Evolutionary conservation across 2,329 filamentous ascomycete species (phyloP).

Genomic region (Colletotrichum phormii): DNA sequence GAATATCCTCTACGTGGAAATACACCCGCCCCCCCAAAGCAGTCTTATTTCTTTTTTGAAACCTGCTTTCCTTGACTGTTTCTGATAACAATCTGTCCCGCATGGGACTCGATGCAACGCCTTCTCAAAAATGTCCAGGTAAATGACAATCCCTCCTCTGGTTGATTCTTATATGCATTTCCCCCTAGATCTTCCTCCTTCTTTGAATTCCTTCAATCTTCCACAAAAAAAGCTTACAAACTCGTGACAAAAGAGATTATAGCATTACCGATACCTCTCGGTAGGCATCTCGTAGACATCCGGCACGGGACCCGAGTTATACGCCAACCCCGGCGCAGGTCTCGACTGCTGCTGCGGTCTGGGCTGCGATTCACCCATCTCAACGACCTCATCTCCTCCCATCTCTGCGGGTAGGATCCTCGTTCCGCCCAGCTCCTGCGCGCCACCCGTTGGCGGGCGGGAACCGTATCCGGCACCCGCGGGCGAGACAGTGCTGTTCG

Average conservation of each 20-base stretch:
- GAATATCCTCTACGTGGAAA: not conserved
- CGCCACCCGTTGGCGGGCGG: slow-evolving; percentile 32
- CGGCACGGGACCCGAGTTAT: slow-evolving; percentile 45
- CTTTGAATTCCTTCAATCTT: not conserved
- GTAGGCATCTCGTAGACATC: slow-evolving; percentile 57
- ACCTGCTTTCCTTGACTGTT: not conserved
- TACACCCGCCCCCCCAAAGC: not conserved
- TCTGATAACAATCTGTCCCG: not conserved
- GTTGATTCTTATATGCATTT: not conserved
- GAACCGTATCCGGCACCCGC: slow-evolving; percentile 1
- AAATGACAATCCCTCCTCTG: not conserved
- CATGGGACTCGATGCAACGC: not conserved
- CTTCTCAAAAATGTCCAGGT: not conserved
- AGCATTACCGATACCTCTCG: slow-evolving; percentile 49
- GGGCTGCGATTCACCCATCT: slow-evolving; percentile 47
- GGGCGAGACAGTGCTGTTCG: slow-evolving; percentile 24
- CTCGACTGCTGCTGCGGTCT: slow-evolving; percentile 8
- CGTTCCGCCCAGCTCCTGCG: slow-evolving; percentile 29
- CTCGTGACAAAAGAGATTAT: not conserved
- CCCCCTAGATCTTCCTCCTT: not conserved
- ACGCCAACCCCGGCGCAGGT: slow-evolving; percentile 47
- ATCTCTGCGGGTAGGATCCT: slow-evolving; percentile 28
- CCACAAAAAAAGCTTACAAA: slow-evolving; percentile 2
- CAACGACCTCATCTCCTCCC: slow-evolving; percentile 41
- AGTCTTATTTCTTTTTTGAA: not conserved